Evolutionary conservation across 306 rosid genomes (phyloP).

Genomic region (Fragaria vesca): DNA sequence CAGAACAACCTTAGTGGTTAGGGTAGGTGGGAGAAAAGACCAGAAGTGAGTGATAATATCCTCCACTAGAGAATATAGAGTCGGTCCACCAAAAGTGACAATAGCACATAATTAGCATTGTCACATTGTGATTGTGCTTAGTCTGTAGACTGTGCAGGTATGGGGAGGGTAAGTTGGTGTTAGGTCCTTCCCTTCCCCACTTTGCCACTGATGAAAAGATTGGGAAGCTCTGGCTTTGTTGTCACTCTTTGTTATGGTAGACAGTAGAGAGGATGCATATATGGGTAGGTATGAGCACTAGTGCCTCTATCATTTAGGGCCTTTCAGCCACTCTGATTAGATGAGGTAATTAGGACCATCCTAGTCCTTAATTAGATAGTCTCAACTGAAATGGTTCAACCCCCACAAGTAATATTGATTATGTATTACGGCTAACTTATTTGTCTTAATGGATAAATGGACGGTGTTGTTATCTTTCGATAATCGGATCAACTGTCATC

Average conservation of each 20-base stretch:
- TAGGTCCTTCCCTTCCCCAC: neutral
- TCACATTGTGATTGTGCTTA: neutral
- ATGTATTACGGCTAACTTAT: neutral
- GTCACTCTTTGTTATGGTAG: neutral
- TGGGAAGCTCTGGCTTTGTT: constrained; percentile 18
- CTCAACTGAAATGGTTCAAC: constrained; percentile 33
- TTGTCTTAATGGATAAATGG: neutral
- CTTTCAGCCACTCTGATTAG: neutral
- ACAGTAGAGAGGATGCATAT: neutral
- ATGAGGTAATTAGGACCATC: neutral
- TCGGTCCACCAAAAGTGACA: constrained; percentile 12
- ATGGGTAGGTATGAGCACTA: constrained; percentile 41
- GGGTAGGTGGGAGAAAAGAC: constrained; percentile 13
- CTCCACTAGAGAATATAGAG: constrained; percentile 8
- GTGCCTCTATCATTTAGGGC: constrained; percentile 35
- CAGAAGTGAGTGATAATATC: neutral
- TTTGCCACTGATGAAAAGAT: neutral
- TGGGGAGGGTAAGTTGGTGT: constrained; percentile 3
- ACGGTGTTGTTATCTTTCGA: neutral
- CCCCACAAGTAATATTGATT: neutral
- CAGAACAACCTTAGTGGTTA: constrained; percentile 1
- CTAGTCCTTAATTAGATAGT: constrained; percentile 19
- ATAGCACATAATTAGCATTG: neutral
- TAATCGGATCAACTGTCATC: neutral
- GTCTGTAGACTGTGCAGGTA: constrained; percentile 4